phyloP scores from a whole-genome alignment of 257 asterid genomes.

The Schizonepeta tenuifolia region DNA sequence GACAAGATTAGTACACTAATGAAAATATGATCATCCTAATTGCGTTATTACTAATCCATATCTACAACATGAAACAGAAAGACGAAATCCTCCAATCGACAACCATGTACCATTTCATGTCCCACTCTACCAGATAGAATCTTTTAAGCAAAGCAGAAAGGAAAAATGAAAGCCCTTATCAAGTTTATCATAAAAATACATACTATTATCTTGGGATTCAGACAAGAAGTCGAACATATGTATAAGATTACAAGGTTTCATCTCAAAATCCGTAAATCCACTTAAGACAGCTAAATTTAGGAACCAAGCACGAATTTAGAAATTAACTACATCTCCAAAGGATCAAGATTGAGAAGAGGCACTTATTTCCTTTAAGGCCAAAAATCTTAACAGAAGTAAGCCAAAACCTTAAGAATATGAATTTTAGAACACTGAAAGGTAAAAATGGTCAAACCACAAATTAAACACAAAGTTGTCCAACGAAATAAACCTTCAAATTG shows the following conservation, averaged over 20 bases:
- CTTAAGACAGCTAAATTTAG: conserved; percentile 11
- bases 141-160: not conserved
- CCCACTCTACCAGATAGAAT: conserved; percentile 3
- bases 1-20: not conserved
- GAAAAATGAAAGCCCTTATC: not conserved
- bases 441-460: conserved; percentile 16
- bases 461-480: not conserved
- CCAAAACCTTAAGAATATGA: not conserved
- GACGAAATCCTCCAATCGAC: not conserved
- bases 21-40: not conserved
- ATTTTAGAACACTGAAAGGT: not conserved
- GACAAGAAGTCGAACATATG: not conserved
- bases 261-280: conserved; percentile 22
- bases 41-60: not conserved
- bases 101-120: not conserved
- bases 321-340: conserved; percentile 5
- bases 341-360: not conserved
- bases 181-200: not conserved
- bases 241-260: not conserved
- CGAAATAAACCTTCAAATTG: conserved; percentile 44
- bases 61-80: no score
- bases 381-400: conserved; percentile 1
- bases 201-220: not conserved
- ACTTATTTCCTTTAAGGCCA: not conserved
- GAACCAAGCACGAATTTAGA: not conserved